Conservation (phyloP, 108 stramenopile genomes). For the Pseudonitzschia pungens region DNA sequence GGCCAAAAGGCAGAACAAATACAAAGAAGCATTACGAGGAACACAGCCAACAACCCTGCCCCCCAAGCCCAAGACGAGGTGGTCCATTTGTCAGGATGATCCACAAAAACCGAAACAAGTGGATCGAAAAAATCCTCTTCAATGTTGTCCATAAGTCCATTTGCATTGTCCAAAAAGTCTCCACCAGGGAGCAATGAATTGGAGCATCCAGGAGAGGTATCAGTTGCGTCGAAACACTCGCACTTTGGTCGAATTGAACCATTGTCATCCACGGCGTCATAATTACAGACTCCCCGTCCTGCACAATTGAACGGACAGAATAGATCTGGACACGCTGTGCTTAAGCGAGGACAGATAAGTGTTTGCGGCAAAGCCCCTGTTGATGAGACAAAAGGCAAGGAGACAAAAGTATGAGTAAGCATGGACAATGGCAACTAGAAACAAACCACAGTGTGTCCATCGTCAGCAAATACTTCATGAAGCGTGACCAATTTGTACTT, state of each 20-base stretch:
- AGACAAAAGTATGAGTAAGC: not conserved
- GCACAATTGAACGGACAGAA: conserved; percentile 85
- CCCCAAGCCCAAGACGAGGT: conserved; percentile 84
- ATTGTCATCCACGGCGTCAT: conserved; percentile 37
- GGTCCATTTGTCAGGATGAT: conserved; percentile 84
- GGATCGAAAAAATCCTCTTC: conserved; percentile 85
- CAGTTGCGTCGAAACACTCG: conserved; percentile 75
- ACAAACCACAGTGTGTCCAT: not conserved
- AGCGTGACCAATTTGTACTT: not conserved
- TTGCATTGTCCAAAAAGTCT: conserved; percentile 64
- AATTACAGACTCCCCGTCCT: conserved; percentile 78
- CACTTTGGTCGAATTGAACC: conserved; percentile 59
- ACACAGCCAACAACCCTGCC: conserved; percentile 71
- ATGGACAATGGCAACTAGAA: not conserved
- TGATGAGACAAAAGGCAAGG: not conserved
- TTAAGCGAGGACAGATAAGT: conserved; percentile 58
- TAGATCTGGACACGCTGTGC: conserved; percentile 75
- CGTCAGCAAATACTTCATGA: not conserved
- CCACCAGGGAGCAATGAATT: conserved; percentile 71
- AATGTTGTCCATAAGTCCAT: conserved; percentile 61
- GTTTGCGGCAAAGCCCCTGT: conserved; percentile 35
- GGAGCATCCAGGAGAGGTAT: conserved; percentile 77
- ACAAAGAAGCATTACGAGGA: conserved; percentile 76
- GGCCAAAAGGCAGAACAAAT: conserved; percentile 87
- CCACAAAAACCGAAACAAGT: conserved; percentile 80